phyloP scores from a whole-genome alignment of 352 stramenopile genomes.

The Globisporangium carolinianum region DNA sequence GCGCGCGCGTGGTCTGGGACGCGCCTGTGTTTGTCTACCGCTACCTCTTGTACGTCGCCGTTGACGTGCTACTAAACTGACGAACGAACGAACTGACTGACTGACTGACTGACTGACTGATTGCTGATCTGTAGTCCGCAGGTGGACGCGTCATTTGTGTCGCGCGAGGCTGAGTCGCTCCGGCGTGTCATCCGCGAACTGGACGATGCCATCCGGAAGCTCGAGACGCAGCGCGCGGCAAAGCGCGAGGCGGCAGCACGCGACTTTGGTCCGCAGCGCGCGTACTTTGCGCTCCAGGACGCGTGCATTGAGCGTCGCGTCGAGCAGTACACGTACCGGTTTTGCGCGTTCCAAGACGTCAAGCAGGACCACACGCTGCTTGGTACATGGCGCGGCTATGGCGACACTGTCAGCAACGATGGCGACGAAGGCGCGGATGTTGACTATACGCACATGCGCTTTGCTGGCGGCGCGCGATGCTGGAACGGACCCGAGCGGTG shows the following conservation, averaged over 20 bases:
- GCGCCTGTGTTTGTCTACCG: slow-evolving; percentile 56
- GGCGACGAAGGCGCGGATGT: neutral
- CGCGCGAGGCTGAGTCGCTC: slow-evolving; percentile 60
- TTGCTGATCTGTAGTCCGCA: slow-evolving; percentile 26
- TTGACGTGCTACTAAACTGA: too few relatives aligned
- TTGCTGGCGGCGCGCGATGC: slow-evolving; percentile 78
- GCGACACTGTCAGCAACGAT: slow-evolving; percentile 1
- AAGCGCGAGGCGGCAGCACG: slow-evolving; percentile 30
- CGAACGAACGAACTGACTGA: neutral
- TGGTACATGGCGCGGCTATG: slow-evolving; percentile 71
- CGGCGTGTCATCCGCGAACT: slow-evolving; percentile 62
- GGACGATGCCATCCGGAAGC: slow-evolving; percentile 44
- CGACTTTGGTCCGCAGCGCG: slow-evolving; percentile 64
- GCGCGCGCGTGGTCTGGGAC: slow-evolving; percentile 52
- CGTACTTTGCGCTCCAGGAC: slow-evolving; percentile 72
- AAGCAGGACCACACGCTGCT: slow-evolving; percentile 77
- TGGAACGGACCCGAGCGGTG: slow-evolving; percentile 88
- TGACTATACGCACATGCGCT: slow-evolving; percentile 64
- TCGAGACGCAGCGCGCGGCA: slow-evolving; percentile 42
- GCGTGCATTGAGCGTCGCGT: slow-evolving; percentile 73
- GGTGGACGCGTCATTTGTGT: slow-evolving; percentile 45
- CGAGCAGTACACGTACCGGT: slow-evolving; percentile 87
- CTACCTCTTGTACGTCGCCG: slow-evolving; percentile 65
- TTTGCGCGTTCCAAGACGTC: slow-evolving; percentile 77
- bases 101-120: neutral